Base-by-base conservation (phyloP, 1,284 basidiomycete species). In the Microstroma glucosiphilum region DNA sequence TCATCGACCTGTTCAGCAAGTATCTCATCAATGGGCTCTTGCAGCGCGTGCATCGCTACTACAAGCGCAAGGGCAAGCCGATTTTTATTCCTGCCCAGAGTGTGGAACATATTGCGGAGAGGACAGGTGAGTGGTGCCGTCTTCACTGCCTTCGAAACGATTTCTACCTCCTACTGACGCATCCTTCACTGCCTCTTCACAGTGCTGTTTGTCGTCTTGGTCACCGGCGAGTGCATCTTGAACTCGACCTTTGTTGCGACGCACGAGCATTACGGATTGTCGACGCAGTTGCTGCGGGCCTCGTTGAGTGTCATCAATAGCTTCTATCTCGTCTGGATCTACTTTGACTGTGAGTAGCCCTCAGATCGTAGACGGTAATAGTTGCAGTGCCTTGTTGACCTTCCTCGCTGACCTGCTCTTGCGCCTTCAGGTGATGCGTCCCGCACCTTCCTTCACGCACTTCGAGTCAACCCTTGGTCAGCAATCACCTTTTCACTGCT, bases 311-410 rank as follows among this genome's bases (percentile, higher is more conserved):
- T 80, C 48, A 58, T 65, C 17, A 69, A 75, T 43, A 63, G 73
- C 15, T 78, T 78, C 57, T 42, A 70, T 8, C 57, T 79, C 11
- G 76, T 71, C 46, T 80, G 78, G 78, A 62, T 75, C 54, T 72
- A 73, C 57, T 72, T 71, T 63, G 70, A 72, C 56, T 59, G 57
- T 15, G 48, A 26, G 19, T 41, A 9, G 30, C 9, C 30, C 30
- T 37, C 4, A 37, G 30, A 37, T 9, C 30, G 48, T 7, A 23
- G 17, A 12, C 12, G 17, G 6, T 11, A 48, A 12, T 48, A 7
- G 11, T 13, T 4, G 19, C 15, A 23, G 17, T 55, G 26, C 40
- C 15, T 23, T 13, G 11, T 25, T 37, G 12, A 25, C 54, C 30
- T 71, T 66, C 60, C 65, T 65, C 56, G 68, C 56, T 56, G 30